Percentiles rank a stretch among this genome's conserved stretches.
phyloP scores from a whole-genome alignment of 805 yeast genomes.

The Starmerella davenportii region DNA sequence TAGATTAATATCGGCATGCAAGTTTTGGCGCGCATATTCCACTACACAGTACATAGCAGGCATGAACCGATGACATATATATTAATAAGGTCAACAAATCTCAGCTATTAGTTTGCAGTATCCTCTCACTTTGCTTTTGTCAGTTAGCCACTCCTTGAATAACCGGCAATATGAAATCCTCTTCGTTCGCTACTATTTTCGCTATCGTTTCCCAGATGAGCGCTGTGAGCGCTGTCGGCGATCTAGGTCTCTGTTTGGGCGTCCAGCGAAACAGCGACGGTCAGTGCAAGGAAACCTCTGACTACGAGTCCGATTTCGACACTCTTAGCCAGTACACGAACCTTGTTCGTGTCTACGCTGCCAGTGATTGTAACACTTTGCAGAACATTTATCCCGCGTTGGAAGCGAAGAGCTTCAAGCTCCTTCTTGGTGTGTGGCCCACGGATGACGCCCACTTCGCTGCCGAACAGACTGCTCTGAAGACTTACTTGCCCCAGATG shows the following conservation, averaged over 20 bases:
- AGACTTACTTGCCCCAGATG: conserved; percentile 50
- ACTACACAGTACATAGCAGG: too few relatives aligned
- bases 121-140: too few relatives aligned
- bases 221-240: conserved; percentile 39
- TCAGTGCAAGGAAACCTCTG: conserved; percentile 53
- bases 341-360: conserved; percentile 72
- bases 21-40: too few relatives aligned
- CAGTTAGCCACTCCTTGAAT: not conserved
- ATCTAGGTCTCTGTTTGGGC: conserved; percentile 74
- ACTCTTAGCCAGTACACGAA: conserved; percentile 40
- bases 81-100: not conserved
- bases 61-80: not conserved
- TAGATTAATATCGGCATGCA: too few relatives aligned
- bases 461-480: conserved; percentile 58
- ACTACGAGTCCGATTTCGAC: conserved; percentile 52
- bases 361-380: conserved; percentile 84
- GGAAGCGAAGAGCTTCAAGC: conserved; percentile 53
- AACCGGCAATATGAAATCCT: conserved; percentile 17
- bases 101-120: not conserved
- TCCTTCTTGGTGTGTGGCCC: conserved; percentile 88
- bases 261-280: conserved; percentile 53
- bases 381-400: conserved; percentile 74
- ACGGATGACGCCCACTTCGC: conserved; percentile 60
- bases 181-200: conserved; percentile 31
- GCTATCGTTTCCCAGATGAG: conserved; percentile 26